phyloP scores from a whole-genome alignment of 2,329 filamentous ascomycete species.

The Madurella fahalii region DNA sequence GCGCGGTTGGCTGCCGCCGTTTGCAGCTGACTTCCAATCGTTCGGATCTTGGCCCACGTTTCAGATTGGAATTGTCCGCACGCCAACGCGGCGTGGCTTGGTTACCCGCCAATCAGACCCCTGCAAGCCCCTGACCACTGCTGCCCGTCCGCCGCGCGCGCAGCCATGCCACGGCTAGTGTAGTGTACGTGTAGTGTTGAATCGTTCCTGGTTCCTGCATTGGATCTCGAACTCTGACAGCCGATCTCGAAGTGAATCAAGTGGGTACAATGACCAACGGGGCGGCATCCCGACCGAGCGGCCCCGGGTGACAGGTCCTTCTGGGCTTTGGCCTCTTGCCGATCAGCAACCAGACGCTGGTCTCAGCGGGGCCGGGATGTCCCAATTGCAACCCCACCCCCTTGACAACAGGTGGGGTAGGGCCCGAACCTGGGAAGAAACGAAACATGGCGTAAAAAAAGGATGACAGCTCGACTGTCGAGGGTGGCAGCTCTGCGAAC shows the following conservation, averaged over 20 bases:
- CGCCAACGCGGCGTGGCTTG: conserved; percentile 12
- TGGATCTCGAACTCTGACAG: conserved; percentile 1
- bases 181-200: no score
- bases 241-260: conserved; percentile 2
- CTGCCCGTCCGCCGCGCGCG: background rate
- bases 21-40: no score
- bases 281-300: no score
- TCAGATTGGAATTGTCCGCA: conserved; percentile 11
- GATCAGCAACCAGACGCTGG: background rate
- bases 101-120: conserved; percentile 12
- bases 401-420: background rate
- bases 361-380: background rate
- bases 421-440: conserved; percentile 1
- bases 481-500: no score
- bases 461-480: no score
- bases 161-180: no score
- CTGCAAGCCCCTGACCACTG: conserved; percentile 12
- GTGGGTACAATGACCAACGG: no score
- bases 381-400: conserved; percentile 4
- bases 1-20: no score
- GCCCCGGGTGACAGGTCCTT: no score
- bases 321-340: background rate
- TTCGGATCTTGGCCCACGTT: conserved; percentile 5
- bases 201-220: conserved; percentile 3
- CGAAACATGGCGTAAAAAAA: background rate